Evolutionary conservation across 2,329 filamentous ascomycete species (phyloP).

Genomic region (Beauveria rudraprayagi): DNA sequence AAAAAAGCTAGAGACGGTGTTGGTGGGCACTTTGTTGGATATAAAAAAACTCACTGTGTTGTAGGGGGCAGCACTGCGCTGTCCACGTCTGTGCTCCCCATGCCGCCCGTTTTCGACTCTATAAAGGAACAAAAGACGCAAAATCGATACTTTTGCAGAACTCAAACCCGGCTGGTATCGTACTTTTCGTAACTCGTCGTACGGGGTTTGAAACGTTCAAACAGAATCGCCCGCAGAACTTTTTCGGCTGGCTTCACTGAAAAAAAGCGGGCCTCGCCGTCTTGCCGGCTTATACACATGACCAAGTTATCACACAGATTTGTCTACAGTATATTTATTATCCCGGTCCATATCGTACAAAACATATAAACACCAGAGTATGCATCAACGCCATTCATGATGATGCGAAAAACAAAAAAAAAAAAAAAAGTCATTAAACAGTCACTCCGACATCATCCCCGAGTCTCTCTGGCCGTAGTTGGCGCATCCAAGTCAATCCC

Average conservation of each 20-base stretch:
- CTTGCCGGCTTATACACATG: neutral
- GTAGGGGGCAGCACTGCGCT: slow-evolving; percentile 6
- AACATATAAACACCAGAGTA: too few species aligned
- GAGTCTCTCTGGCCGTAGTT: slow-evolving; percentile 10
- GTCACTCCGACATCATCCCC: slow-evolving; percentile 5
- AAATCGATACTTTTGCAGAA: too few species aligned
- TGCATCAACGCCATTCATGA: neutral
- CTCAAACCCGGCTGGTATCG: neutral
- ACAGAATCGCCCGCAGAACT: neutral
- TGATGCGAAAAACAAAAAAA: too few species aligned
- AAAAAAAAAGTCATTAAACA: neutral
- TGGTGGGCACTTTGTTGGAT: neutral
- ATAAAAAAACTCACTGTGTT: slow-evolving; percentile 5
- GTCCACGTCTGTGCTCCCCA: slow-evolving; percentile 6
- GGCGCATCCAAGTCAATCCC: slow-evolving; percentile 7
- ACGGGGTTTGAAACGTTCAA: neutral
- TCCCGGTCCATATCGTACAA: neutral
- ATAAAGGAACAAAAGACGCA: neutral
- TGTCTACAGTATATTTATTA: neutral
- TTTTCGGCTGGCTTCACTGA: neutral
- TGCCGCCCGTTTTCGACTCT: neutral
- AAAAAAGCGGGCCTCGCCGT: neutral
- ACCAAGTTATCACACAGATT: neutral
- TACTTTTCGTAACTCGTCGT: neutral
- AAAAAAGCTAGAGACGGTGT: neutral